A percentile compares a stretch with the other conserved stretches of the same genome.
Evolutionary conservation across 768 basidiomycete species (phyloP).

Genomic region (Daedaleopsis nitida): DNA sequence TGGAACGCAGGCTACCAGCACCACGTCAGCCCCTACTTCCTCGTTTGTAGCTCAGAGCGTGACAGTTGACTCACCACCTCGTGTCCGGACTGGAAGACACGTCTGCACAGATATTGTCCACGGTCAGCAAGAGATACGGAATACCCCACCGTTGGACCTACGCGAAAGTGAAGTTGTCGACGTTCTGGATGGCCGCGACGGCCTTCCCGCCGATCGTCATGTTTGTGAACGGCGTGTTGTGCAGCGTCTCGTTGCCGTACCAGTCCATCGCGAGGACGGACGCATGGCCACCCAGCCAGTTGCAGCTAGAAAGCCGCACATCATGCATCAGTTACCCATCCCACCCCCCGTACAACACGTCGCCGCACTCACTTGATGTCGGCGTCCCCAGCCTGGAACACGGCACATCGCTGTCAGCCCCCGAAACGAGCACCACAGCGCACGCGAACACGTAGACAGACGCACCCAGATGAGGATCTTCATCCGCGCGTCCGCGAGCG

Average conservation of each 20-base stretch:
- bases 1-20: background rate
- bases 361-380: conserved; percentile 33
- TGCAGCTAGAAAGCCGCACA: conserved; percentile 29
- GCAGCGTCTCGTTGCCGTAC: conserved; percentile 44
- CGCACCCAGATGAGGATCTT: conserved; percentile 44
- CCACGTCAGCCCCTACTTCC: background rate
- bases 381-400: conserved; percentile 42
- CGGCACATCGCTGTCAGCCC: too few relatives aligned
- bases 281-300: conserved; percentile 42
- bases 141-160: conserved; percentile 35
- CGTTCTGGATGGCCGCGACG: conserved; percentile 62
- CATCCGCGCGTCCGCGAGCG: conserved; percentile 43
- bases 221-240: conserved; percentile 46
- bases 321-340: background rate
- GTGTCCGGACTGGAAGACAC: conserved; percentile 61
- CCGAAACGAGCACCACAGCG: too few relatives aligned
- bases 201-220: conserved; percentile 56
- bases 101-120: conserved; percentile 32
- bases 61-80: conserved; percentile 54
- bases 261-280: conserved; percentile 47
- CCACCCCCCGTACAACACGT: background rate
- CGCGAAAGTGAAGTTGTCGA: conserved; percentile 71
- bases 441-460: background rate
- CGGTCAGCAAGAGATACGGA: background rate
- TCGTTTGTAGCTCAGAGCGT: too few relatives aligned